Evolutionary conservation across 164 flowering plant genomes (phyloP).

Genomic region (Piper longum): DNA sequence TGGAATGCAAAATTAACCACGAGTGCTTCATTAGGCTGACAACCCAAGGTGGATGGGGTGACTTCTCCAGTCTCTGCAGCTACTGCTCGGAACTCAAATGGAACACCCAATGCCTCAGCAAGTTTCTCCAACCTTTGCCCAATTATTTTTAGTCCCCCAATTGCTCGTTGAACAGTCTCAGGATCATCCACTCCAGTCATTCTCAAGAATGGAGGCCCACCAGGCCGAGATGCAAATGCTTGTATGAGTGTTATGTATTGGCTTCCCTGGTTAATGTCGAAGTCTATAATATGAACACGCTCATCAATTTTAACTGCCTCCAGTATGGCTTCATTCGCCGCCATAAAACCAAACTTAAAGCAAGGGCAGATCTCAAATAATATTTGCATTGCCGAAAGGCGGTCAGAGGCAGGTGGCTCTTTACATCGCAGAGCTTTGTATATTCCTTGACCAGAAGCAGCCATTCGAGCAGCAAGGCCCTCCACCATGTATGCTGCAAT

Average conservation of each 20-base stretch:
- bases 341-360: conserved; percentile 85
- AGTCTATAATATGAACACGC: conserved; percentile 72
- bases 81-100: conserved; percentile 66
- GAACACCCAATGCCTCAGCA: conserved; percentile 43
- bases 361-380: conserved; percentile 95
- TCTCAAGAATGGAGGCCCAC: conserved; percentile 43
- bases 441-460: conserved; percentile 61
- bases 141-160: conserved; percentile 63
- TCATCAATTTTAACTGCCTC: conserved; percentile 66
- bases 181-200: conserved; percentile 95
- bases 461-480: conserved; percentile 90
- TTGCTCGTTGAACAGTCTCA: conserved; percentile 71
- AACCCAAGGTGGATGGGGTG: conserved; percentile 47
- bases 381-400: conserved; percentile 95
- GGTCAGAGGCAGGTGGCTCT: conserved; percentile 69
- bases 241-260: conserved; percentile 77
- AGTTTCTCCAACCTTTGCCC: conserved; percentile 65
- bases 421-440: conserved; percentile 86
- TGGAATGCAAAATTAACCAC: conserved; percentile 91
- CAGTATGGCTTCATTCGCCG: conserved; percentile 78
- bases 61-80: conserved; percentile 43
- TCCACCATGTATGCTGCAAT: conserved; percentile 98
- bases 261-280: conserved; percentile 91
- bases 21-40: conserved; percentile 53
- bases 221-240: conserved; percentile 34